Percentiles rank a stretch among this genome's conserved stretches.
These are phyloP conservation scores for Rhizoclosmatium sp. DNA, from an alignment of 192 early-diverging fungal genomes.

Conservation along the genomic window DNA sequence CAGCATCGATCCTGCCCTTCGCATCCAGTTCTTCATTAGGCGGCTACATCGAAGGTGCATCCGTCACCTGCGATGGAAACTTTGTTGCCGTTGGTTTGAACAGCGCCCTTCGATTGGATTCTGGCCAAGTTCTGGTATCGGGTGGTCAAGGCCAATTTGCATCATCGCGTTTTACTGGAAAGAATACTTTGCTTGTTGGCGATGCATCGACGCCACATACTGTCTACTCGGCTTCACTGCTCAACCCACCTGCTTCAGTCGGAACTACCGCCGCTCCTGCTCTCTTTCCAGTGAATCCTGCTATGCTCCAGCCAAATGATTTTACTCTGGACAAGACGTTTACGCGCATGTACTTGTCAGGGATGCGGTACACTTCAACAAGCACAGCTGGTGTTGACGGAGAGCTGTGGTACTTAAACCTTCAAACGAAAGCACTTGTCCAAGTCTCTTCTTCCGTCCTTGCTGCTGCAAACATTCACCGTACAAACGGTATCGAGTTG, in stretches of 20 bases:
- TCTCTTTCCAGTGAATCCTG: neutral
- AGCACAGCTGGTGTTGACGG: slow-evolving; percentile 3
- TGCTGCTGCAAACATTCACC: neutral
- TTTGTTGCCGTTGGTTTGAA: neutral
- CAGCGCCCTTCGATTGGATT: neutral
- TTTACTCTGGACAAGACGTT: neutral
- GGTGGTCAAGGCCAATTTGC: slow-evolving; percentile 11
- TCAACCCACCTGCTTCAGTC: neutral
- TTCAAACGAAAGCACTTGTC: neutral
- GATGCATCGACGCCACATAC: neutral
- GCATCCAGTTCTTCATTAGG: neutral
- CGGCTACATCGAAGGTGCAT: neutral
- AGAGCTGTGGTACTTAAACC: slow-evolving; percentile 10
- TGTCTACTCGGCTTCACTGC: neutral
- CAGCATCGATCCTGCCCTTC: neutral
- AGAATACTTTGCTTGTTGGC: neutral
- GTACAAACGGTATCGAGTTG: slow-evolving; percentile 14
- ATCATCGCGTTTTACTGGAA: neutral
- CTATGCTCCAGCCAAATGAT: slow-evolving; percentile 14
- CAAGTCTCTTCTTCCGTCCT: neutral
- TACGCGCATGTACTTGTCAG: neutral
- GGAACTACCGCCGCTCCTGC: neutral
- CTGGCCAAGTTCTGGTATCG: neutral
- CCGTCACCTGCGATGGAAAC: slow-evolving; percentile 13
- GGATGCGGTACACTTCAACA: neutral